phyloP scores from a whole-genome alignment of 441 rosid genomes.

The Aleurites moluccanus region DNA sequence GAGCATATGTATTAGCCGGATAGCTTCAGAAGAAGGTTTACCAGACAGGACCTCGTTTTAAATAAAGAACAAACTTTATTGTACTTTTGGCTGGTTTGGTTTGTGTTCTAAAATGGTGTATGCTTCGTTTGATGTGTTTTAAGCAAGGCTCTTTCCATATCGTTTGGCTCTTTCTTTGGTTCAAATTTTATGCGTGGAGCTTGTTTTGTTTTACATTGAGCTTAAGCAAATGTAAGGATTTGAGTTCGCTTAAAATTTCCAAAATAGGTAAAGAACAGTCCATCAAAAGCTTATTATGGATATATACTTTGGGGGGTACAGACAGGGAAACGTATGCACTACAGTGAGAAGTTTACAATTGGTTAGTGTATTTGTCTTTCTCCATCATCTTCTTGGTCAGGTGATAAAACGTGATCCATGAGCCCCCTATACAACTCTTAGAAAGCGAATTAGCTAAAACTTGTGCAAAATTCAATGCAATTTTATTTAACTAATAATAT shows the following conservation, averaged over 20 bases:
- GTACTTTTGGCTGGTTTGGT: conserved; percentile 25
- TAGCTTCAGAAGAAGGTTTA: background rate
- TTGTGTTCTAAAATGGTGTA: background rate
- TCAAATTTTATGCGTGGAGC: background rate
- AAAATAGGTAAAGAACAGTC: background rate
- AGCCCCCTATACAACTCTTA: too few relatives aligned
- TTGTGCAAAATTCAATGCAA: too few relatives aligned
- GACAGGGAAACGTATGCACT: too few relatives aligned
- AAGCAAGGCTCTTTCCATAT: background rate
- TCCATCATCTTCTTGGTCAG: too few relatives aligned
- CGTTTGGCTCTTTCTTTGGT: background rate
- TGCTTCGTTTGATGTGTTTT: background rate
- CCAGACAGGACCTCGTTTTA: conserved; percentile 1
- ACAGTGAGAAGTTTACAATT: too few relatives aligned
- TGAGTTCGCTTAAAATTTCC: background rate
- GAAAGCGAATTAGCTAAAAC: too few relatives aligned
- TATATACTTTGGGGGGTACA: too few relatives aligned
- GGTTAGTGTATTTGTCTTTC: too few relatives aligned
- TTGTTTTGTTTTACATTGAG: background rate
- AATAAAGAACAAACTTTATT: conserved; percentile 20
- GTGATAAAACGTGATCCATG: too few relatives aligned
- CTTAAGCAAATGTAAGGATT: background rate
- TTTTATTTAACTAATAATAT: too few relatives aligned
- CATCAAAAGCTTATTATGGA: too few relatives aligned
- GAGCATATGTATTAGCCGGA: background rate